Evolutionary conservation across 2,329 filamentous ascomycete genomes (phyloP).

Genomic region (Curvularia eragrostidis): DNA sequence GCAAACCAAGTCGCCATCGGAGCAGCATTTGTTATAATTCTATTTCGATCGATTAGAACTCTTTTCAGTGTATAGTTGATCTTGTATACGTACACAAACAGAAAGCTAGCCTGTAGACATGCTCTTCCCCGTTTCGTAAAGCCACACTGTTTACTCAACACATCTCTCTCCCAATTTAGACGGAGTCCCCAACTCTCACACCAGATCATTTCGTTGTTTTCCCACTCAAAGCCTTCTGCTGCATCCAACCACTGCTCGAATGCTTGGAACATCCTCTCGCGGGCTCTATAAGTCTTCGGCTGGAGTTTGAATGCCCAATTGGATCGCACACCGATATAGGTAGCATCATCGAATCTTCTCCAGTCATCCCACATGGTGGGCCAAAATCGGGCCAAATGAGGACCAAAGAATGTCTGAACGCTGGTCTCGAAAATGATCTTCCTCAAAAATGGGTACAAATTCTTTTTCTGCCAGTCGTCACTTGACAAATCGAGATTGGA

Average conservation of each 20-base stretch:
- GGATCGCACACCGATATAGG: constrained; percentile 1
- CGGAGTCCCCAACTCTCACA: constrained; percentile 4
- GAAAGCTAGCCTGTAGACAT: not conserved
- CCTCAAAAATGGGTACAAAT: not conserved
- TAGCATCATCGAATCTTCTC: constrained; percentile 5
- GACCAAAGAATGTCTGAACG: constrained; percentile 3
- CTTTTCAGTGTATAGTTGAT: not conserved
- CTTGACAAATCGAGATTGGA: not conserved
- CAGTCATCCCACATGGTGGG: constrained; percentile 5
- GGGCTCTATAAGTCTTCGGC: not conserved
- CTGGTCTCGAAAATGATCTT: constrained; percentile 2
- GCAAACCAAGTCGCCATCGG: constrained; percentile 6
- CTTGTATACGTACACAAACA: constrained; percentile 1
- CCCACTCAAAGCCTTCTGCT: not conserved
- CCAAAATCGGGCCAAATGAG: not conserved
- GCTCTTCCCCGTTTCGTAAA: constrained; percentile 2
- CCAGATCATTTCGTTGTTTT: not conserved
- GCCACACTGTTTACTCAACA: not conserved
- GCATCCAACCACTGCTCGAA: constrained; percentile 1
- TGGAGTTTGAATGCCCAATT: constrained; percentile 1
- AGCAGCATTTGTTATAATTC: constrained; percentile 1
- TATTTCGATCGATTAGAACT: not conserved
- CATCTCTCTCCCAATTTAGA: constrained; percentile 3
- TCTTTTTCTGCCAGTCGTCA: constrained; percentile 1
- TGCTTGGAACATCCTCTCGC: constrained; percentile 5